Percentiles rank a stretch among this genome's conserved stretches.
phyloP scores from a whole-genome alignment of 2,329 filamentous ascomycete species.

The Fusarium stilboides region DNA sequence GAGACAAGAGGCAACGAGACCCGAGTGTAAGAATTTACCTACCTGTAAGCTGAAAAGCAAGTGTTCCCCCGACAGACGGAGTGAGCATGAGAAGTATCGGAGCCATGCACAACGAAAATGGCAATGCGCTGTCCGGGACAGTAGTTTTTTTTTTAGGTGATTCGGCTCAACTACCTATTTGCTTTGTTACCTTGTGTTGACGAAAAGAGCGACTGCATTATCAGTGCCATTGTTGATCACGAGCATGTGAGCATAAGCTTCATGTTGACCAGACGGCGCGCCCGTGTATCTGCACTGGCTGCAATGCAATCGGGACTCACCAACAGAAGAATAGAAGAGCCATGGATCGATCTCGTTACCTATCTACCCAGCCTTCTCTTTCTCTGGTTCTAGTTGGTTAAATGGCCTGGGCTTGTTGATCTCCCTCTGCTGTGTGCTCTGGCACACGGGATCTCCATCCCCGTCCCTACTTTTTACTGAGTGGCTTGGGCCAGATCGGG shows the following conservation, averaged over 20 bases:
- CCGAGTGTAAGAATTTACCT: conserved; percentile 1
- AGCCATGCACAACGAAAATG: conserved; percentile 34
- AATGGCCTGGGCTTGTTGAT: conserved; percentile 32
- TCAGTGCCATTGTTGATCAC: background rate
- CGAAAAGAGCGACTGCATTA: conserved; percentile 3
- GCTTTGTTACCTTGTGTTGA: background rate
- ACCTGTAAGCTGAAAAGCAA: conserved; percentile 25
- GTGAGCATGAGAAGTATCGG: conserved; percentile 2
- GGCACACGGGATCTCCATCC: conserved; percentile 47
- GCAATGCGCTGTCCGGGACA: conserved; percentile 7
- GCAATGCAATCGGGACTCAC: conserved; percentile 7
- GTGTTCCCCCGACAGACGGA: conserved; percentile 6
- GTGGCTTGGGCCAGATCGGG: conserved; percentile 51
- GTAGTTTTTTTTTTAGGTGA: background rate
- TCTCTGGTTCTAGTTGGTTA: conserved; percentile 10
- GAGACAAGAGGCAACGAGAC: conserved; percentile 40
- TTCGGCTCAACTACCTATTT: conserved; percentile 12
- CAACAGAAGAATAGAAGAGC: conserved; percentile 2
- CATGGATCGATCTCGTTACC: conserved; percentile 9
- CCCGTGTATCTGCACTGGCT: conserved; percentile 9
- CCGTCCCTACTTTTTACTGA: conserved; percentile 45
- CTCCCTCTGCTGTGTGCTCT: conserved; percentile 39
- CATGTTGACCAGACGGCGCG: conserved; percentile 2
- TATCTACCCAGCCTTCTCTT: conserved; percentile 5
- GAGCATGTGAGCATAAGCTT: conserved; percentile 19